Evolutionary conservation across 768 basidiomycete species (phyloP), one percentile per base, ranked within the genome.

Genomic region (Phylloporus sp.): DNA sequence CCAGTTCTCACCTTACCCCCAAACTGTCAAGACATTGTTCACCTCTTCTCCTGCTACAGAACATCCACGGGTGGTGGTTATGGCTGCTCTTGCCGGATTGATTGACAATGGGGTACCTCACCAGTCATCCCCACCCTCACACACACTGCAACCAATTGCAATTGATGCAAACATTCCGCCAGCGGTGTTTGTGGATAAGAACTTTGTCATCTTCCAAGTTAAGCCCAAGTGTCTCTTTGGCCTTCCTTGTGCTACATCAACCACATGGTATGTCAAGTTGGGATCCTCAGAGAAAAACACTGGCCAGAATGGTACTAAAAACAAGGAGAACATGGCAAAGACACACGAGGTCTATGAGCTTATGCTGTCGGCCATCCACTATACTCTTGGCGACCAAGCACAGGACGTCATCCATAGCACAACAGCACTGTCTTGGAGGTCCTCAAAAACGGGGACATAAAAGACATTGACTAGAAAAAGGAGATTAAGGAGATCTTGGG

Each of bases 391-490:
- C 0, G 97, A 97, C 72, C 94, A 95, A 66, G 91, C 94, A 0
- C 94, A 97, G 66, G 95, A 97, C 57, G 85, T 98, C 61, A 85
- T 99, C 43, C 86, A 95, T 18, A 92, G 89, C 57, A 97, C 97
- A 1, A 89, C 97, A n/a, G 95, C 69, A 80, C 81, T 0, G 86
- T 95, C 2, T 72, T 99, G 43, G 92, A 95, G 71, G 78, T 81
- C 5, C 77, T 98, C 57, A 98, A 97, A 73, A 87, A 80, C 59
- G 93, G 95, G 59, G 76, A 78, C 52, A 67, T 92, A 72, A 95
- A 94, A 72, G 95, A 97, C 65, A 95, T 97, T 61, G 95, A 97
- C 77, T 94, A 94, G 78, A 95, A 97, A 71, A 89, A 83, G 73
- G 93, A 97, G 64, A 80, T 95, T 6, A 88, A 95, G 68, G 83